Evolutionary conservation across 352 stramenopile genomes (phyloP), one percentile per base, ranked within the genome.

Genomic region (Saprolegnia diclina): DNA sequence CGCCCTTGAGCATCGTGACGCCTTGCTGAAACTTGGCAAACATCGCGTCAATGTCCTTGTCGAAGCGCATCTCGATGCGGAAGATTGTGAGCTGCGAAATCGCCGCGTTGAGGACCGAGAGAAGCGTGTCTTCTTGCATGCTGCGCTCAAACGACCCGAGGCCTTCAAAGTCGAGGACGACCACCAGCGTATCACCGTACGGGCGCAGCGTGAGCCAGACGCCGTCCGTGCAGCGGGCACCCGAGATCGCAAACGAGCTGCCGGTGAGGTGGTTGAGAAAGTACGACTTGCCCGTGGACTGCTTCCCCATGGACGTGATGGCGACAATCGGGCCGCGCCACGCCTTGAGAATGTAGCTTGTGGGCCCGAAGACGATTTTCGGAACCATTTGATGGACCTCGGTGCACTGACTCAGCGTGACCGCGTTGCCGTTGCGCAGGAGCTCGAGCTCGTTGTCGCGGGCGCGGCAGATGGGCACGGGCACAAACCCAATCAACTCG

Each of bases 141-240:
- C 76, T 89, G 14, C 84, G 72, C 59, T 92, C 81, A 71, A 92
- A 89, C 1, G 82, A 91, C 0, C 82, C 81, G 1, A 92, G 66
- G 4, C 84, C 84, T 79, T 91, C 84, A 67, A 92, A 92, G 61
- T 92, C 82, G 19, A 92, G 70, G 9, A 91, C 78, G n/a, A 92
- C 75, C 63, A 92, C 62, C 50, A 92, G 61, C 4, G 83, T 69
- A 37, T 81, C 64, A 13, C 75, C 44, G 6, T 69, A 48, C 6
- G 54, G 21, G 14, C 63, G 63, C 7, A 61, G 26, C n/a, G 63
- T 61, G 29, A 69, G 48, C 63, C 63, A 69, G 14, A 69, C 63
- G 38, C 63, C 63, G 26, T 69, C 63, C 18, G 63, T 69, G 53
- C 63, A 69, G 14, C 63, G 63, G 0, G 63, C 63, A 0, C 63